Conservation (phyloP, 495 filamentous ascomycete species). For the Aspergillus olivimuriae region DNA sequence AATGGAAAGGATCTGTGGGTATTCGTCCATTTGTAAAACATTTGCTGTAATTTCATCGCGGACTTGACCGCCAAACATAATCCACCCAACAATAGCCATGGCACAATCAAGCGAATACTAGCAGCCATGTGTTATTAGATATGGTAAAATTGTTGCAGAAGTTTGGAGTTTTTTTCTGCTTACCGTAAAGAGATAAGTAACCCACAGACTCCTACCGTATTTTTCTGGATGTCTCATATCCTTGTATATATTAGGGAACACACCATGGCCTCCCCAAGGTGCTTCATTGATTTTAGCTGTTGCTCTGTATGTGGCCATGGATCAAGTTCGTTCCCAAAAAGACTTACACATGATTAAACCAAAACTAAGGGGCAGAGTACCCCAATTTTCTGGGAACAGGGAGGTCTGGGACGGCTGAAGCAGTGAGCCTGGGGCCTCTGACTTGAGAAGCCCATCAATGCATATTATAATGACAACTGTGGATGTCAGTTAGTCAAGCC, state of each 20-base stretch:
- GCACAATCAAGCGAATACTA: constrained; percentile 73
- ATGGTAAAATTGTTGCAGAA: neutral
- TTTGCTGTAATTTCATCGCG: constrained; percentile 88
- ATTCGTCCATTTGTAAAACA: constrained; percentile 64
- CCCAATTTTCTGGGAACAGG: constrained; percentile 79
- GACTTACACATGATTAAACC: constrained; percentile 81
- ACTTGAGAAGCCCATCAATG: constrained; percentile 80
- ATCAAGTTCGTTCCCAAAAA: neutral
- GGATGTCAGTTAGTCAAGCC: constrained; percentile 7
- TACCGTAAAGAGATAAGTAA: constrained; percentile 89
- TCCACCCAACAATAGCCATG: constrained; percentile 73
- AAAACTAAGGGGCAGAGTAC: constrained; percentile 83
- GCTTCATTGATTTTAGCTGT: constrained; percentile 32
- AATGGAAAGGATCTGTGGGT: constrained; percentile 67
- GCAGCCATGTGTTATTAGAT: constrained; percentile 7
- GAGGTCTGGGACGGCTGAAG: constrained; percentile 69
- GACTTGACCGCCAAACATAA: constrained; percentile 90
- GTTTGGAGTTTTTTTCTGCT: constrained; percentile 26
- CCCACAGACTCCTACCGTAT: constrained; percentile 67
- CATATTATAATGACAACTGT: constrained; percentile 74
- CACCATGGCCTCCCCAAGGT: constrained; percentile 91
- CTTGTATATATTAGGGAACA: constrained; percentile 95
- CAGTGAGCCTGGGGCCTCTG: constrained; percentile 73
- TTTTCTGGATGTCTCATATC: constrained; percentile 95
- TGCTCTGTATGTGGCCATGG: neutral